phyloP scores from a whole-genome alignment of 805 yeast species.

The Schwanniomyces occidentalis region DNA sequence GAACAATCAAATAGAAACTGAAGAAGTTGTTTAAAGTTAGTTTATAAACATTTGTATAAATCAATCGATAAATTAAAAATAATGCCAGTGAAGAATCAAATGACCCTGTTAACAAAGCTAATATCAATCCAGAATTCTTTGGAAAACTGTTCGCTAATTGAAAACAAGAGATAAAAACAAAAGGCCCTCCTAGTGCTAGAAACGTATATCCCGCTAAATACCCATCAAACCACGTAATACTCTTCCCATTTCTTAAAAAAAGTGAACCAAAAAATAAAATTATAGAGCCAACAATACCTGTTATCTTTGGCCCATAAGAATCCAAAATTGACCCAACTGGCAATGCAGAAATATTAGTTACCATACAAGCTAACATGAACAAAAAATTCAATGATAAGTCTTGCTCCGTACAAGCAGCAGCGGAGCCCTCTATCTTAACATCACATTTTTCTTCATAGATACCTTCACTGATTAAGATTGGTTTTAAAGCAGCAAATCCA shows the following conservation, averaged over 20 bases:
- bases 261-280: conserved; percentile 59
- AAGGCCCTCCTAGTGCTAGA: conserved; percentile 91
- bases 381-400: conserved; percentile 79
- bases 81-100: conserved; percentile 92
- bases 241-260: conserved; percentile 41
- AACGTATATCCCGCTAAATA: conserved; percentile 72
- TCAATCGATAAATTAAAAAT: conserved; percentile 69
- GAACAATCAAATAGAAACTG: conserved; percentile 66
- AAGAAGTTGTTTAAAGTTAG: conserved; percentile 62
- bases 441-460: conserved; percentile 68
- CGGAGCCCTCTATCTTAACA: conserved; percentile 4
- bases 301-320: conserved; percentile 72
- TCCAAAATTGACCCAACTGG: conserved; percentile 83
- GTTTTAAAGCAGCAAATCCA: conserved; percentile 95
- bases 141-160: conserved; percentile 88
- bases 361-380: conserved; percentile 84
- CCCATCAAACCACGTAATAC: conserved; percentile 50
- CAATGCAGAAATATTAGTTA: conserved; percentile 80
- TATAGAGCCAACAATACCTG: conserved; percentile 72
- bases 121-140: conserved; percentile 70
- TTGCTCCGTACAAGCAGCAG: conserved; percentile 62
- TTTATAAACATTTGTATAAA: conserved; percentile 47
- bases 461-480: conserved; percentile 74
- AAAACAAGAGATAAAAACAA: conserved; percentile 86
- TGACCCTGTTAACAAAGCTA: conserved; percentile 89